Percentiles rank a stretch among this genome's conserved stretches.
Evolutionary conservation across 192 early-diverging fungal genomes (phyloP).

Genomic region (Backusella macrospora): DNA sequence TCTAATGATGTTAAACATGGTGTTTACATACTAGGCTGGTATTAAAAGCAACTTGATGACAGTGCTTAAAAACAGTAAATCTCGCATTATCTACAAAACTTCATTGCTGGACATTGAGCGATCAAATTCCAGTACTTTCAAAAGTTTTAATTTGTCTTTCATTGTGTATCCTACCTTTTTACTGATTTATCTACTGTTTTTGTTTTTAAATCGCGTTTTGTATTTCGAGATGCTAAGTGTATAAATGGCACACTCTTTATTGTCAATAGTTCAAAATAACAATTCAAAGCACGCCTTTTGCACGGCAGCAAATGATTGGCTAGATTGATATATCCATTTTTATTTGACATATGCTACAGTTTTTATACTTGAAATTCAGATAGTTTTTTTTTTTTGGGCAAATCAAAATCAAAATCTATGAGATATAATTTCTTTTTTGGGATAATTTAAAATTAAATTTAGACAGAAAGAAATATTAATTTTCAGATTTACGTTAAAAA

Average conservation of each 20-base stretch:
- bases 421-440: too few species aligned
- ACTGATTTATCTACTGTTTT: neutral
- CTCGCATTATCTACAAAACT: constrained; percentile 16
- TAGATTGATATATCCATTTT: neutral
- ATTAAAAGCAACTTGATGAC: constrained; percentile 47
- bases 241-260: neutral
- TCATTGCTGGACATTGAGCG: neutral
- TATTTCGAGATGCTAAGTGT: constrained; percentile 4
- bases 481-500: too few species aligned
- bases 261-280: neutral
- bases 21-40: constrained; percentile 24
- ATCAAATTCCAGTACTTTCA: too few species aligned
- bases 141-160: neutral
- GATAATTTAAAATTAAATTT: too few species aligned
- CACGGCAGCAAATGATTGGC: neutral
- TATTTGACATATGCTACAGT: neutral
- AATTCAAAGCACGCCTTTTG: constrained; percentile 15
- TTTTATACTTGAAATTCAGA: too few species aligned
- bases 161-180: neutral
- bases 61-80: constrained; percentile 51
- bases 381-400: too few species aligned
- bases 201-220: neutral
- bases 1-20: too few species aligned
- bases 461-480: too few species aligned
- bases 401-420: too few species aligned